phyloP scores from a whole-genome alignment of 192 early-diverging fungal genomes.

The Umbelopsis sp. region DNA sequence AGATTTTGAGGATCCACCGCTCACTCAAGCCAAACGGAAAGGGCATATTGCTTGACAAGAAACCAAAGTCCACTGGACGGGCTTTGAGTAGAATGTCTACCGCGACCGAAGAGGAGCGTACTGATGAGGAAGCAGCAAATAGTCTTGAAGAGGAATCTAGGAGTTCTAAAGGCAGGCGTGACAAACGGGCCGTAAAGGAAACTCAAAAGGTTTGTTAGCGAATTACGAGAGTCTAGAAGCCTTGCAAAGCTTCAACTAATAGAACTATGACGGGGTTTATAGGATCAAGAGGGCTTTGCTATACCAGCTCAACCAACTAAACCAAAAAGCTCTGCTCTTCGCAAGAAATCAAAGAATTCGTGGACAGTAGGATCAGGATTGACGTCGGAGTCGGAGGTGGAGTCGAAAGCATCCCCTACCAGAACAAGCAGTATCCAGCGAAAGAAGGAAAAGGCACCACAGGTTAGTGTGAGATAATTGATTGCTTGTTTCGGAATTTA shows the following conservation, averaged over 20 bases:
- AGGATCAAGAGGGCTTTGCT: constrained; percentile 11
- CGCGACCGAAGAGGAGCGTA: neutral
- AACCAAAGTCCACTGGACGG: neutral
- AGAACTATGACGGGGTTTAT: neutral
- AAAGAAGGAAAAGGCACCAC: neutral
- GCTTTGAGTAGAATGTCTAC: neutral
- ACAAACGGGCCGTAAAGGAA: neutral
- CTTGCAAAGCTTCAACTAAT: neutral
- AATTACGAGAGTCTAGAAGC: neutral
- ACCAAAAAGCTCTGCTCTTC: neutral
- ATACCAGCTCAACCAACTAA: constrained; percentile 15
- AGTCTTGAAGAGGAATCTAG: constrained; percentile 7
- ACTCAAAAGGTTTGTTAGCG: neutral
- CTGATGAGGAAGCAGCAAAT: constrained; percentile 17
- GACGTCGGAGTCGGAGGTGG: constrained; percentile 1
- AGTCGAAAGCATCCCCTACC: neutral
- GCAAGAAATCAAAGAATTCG: constrained; percentile 4
- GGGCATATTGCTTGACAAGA: constrained; percentile 22
- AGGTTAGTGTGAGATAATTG: neutral
- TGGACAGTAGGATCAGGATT: constrained; percentile 16
- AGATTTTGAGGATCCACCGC: constrained; percentile 7
- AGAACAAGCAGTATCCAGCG: neutral
- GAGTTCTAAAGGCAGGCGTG: neutral
- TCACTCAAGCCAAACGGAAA: constrained; percentile 15
- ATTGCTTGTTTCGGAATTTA: neutral